A percentile compares a stretch with the other conserved stretches of the same genome.
Conservation (phyloP, 2,329 filamentous ascomycete species). For the Paracorniculantispora psalliotae region DNA sequence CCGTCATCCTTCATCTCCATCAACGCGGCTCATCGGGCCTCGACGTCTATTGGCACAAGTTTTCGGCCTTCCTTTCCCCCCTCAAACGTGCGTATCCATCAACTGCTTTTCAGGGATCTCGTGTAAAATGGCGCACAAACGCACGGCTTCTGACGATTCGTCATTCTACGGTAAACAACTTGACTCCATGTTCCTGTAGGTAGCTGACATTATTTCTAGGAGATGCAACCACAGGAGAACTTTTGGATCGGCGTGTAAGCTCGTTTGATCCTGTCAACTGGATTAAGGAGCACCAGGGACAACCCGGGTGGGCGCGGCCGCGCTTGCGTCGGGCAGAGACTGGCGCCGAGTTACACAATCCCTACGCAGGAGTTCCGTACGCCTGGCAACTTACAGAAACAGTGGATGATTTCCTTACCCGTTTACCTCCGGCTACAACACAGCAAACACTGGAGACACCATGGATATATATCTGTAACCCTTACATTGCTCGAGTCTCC, state of each 20-base stretch:
- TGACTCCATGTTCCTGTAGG: not conserved
- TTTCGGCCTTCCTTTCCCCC: no score
- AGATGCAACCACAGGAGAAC: constrained; percentile 42
- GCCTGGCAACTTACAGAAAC: constrained; percentile 63
- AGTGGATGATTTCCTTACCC: constrained; percentile 58
- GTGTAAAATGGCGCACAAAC: not conserved
- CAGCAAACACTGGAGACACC: constrained; percentile 38
- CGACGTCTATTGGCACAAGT: not conserved
- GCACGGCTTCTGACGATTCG: not conserved
- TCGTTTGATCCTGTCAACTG: constrained; percentile 47
- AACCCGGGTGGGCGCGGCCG: constrained; percentile 24
- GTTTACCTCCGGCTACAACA: constrained; percentile 64
- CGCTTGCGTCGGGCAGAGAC: constrained; percentile 17
- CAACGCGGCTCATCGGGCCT: not conserved
- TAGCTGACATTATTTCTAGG: constrained; percentile 37
- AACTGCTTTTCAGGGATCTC: not conserved
- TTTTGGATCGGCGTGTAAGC: constrained; percentile 46
- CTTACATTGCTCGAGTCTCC: constrained; percentile 39
- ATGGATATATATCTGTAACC: constrained; percentile 74
- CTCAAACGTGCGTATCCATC: no score
- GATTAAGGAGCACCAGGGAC: constrained; percentile 24
- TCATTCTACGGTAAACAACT: constrained; percentile 1
- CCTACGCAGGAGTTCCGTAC: constrained; percentile 47
- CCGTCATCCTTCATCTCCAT: not conserved
- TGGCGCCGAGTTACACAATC: constrained; percentile 48